Evolutionary conservation across 306 rosid species (phyloP).

Genomic region (Alnus glutinosa): DNA sequence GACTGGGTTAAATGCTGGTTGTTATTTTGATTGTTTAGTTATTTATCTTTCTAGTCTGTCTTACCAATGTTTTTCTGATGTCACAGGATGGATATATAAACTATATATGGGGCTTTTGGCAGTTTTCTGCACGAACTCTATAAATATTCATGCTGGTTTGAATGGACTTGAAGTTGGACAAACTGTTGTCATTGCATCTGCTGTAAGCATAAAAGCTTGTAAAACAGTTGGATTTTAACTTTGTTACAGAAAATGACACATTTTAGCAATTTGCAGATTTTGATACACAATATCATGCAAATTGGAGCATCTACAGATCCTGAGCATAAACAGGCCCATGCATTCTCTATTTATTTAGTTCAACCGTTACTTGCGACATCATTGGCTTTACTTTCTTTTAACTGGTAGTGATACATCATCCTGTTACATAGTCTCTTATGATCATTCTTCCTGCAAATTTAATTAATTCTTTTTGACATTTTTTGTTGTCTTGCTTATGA

Average conservation of each 20-base stretch:
- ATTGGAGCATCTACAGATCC: conserved; percentile 72
- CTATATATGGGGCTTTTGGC: conserved; percentile 94
- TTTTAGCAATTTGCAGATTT: conserved; percentile 53
- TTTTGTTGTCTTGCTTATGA: conserved; percentile 30
- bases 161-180: conserved; percentile 94
- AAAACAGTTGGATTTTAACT: conserved; percentile 17
- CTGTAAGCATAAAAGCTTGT: conserved; percentile 52
- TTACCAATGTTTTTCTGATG: background rate
- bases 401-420: conserved; percentile 49
- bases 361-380: conserved; percentile 89
- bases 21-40: conserved; percentile 5
- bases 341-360: conserved; percentile 74
- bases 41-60: conserved; percentile 2
- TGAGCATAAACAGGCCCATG: conserved; percentile 83
- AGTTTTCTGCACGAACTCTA: conserved; percentile 95
- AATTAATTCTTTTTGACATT: conserved; percentile 21
- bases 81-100: conserved; percentile 88
- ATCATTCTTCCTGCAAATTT: conserved; percentile 18
- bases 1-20: conserved; percentile 12
- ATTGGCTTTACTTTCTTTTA: conserved; percentile 66
- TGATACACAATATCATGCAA: conserved; percentile 82
- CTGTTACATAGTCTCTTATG: conserved; percentile 4
- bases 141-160: conserved; percentile 91
- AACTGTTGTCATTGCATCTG: conserved; percentile 77
- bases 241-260: conserved; percentile 23